phyloP scores from a whole-genome alignment of 192 early-diverging fungal species.

The Umbelopsis sp. region DNA sequence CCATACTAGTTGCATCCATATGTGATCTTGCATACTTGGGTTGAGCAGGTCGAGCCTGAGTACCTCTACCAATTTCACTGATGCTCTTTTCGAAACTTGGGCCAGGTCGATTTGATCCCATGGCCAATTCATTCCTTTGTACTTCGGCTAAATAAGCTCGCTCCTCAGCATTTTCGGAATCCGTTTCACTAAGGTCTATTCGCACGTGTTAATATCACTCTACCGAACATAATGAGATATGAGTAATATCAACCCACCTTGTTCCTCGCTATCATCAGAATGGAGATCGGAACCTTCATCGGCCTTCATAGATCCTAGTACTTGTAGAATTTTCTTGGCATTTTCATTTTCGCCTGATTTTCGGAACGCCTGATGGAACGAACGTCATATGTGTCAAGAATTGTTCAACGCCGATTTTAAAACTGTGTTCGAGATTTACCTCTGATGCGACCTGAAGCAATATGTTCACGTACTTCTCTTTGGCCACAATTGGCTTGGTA shows the following conservation, averaged over 20 bases:
- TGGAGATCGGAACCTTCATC: not conserved
- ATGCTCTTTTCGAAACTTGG: not conserved
- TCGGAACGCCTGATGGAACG: not conserved
- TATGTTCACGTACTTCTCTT: slow-evolving; percentile 41
- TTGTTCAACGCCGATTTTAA: not conserved
- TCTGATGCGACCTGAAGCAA: slow-evolving; percentile 31
- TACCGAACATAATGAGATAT: too few species aligned
- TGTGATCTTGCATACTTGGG: slow-evolving; percentile 3
- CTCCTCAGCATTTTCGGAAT: slow-evolving; percentile 36
- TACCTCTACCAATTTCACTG: not conserved
- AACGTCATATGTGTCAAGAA: not conserved
- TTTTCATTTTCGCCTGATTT: slow-evolving; percentile 9
- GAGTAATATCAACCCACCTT: not conserved
- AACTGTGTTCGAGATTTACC: not conserved
- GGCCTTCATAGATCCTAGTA: not conserved
- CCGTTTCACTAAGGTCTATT: not conserved
- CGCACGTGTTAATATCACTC: not conserved
- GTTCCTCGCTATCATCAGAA: not conserved
- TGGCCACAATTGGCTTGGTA: slow-evolving; percentile 44
- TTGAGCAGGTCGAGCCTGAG: not conserved
- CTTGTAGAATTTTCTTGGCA: not conserved
- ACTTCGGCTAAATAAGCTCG: slow-evolving; percentile 35
- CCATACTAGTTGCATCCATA: not conserved
- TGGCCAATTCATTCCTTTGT: slow-evolving; percentile 13
- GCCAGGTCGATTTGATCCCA: not conserved